Base-by-base conservation (phyloP, 768 basidiomycete species). In the Tricholoma hemisulphureum region DNA sequence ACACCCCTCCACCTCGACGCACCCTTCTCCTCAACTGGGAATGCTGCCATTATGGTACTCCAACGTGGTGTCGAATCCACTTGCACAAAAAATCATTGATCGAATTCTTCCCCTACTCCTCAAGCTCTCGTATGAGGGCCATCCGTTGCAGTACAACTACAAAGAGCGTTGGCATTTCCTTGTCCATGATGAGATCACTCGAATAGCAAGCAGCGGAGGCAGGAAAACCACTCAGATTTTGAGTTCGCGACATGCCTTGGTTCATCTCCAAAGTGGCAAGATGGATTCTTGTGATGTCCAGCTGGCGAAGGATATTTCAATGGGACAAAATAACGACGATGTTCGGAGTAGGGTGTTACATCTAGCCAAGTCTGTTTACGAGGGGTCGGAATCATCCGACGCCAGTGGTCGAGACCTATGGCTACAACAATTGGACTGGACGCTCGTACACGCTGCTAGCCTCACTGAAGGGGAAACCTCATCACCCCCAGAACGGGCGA, bases 361-460 rank as follows among this genome's bases (percentile, higher is more conserved):
- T 4, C 65, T 85, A 20, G 85, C 83, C 1, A 67, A 75, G 45
- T 53, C 66, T 7, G 59, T 77, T 4, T 66, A 73, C 6, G 62
- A 72, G 8, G 53, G 62, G 24, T 61, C 58, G 4, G 59, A 66
- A 23, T 53, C 57, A 8, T 53, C 67, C 31, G 45, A 53, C 11
- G 45, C 66, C 3, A 57, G 66, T n/a, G n/a, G n/a, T 23, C 57
- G 71, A 11, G 82, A 89, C 63, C 78, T 79, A 23, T 91, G 84
- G 83, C 69, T 87, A 5, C 65, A 68, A 23, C 87, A 89, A 62
- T 78, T 94, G 7, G 84, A 92, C 57, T 93, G 91, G 92, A 80
- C 69, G 20, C 65, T 65, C 10, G 72, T 74, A 21, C 55, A 46
- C n/a, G 53, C 50, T 9, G 21, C 18, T 46, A 53, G 18, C 39